Percentiles rank a stretch among this genome's conserved stretches.
These are phyloP conservation scores for Cavenderia fasciculata DNA, from an alignment of 78 protist species.

Conservation along the genomic window DNA sequence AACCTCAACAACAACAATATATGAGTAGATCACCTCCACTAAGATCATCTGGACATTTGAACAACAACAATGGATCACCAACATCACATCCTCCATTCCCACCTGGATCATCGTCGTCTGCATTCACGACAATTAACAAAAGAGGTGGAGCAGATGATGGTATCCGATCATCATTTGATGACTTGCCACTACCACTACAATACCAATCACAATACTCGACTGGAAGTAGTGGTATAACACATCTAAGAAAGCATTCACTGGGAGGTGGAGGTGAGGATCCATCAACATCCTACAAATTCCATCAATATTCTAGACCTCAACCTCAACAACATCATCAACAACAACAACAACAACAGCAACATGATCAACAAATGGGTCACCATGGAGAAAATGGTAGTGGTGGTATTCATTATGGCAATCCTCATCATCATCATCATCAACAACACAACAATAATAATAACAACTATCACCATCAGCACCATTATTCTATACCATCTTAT, in stretches of 20 bases:
- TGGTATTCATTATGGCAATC: neutral
- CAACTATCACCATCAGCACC: neutral
- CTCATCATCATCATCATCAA: slow-evolving; percentile 6
- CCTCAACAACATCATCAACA: neutral
- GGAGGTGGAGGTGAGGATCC: no score
- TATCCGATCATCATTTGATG: no score
- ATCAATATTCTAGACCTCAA: slow-evolving; percentile 19
- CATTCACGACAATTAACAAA: slow-evolving; percentile 46
- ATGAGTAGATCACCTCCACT: neutral
- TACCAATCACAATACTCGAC: slow-evolving; percentile 3
- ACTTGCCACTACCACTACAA: neutral
- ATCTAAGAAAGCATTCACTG: slow-evolving; percentile 22
- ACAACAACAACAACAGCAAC: neutral
- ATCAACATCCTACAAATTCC: slow-evolving; percentile 40
- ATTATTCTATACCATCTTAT: neutral
- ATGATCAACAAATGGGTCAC: no score
- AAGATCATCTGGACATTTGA: slow-evolving; percentile 10
- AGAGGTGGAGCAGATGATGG: no score
- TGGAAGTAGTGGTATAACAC: neutral
- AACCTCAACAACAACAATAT: slow-evolving; percentile 28
- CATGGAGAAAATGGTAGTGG: neutral
- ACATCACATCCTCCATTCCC: neutral
- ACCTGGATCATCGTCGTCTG: slow-evolving; percentile 20
- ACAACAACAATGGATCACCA: neutral
- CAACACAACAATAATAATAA: neutral